phyloP scores from a whole-genome alignment of 2,329 filamentous ascomycete genomes.

The Coniella lustricola region DNA sequence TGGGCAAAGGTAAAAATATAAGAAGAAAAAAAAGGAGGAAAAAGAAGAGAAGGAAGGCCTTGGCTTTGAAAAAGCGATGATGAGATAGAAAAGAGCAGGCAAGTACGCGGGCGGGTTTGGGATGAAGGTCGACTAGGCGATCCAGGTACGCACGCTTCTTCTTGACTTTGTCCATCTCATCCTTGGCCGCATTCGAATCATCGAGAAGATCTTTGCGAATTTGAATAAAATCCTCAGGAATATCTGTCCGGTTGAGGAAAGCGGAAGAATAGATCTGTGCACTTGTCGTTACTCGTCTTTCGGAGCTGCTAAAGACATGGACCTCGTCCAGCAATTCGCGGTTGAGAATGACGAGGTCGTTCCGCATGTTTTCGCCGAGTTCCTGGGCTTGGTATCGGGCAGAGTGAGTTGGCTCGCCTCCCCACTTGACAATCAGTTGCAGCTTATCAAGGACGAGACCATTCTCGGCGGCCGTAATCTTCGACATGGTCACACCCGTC shows the following conservation, averaged over 20 bases:
- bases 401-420: slow-evolving; percentile 94
- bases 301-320: slow-evolving; percentile 90
- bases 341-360: slow-evolving; percentile 89
- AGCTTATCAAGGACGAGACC: slow-evolving; percentile 91
- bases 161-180: slow-evolving; percentile 99
- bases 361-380: slow-evolving; percentile 89
- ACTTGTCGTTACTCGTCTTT: slow-evolving; percentile 88
- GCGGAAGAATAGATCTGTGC: slow-evolving; percentile 92
- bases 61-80: not conserved
- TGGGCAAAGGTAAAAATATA: too few species aligned
- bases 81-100: not conserved
- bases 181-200: slow-evolving; percentile 96
- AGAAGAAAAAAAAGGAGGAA: not conserved
- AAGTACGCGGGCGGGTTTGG: not conserved
- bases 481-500: slow-evolving; percentile 83
- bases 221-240: slow-evolving; percentile 78
- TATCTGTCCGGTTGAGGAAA: slow-evolving; percentile 80
- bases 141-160: slow-evolving; percentile 59
- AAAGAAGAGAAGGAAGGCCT: too few species aligned
- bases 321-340: slow-evolving; percentile 87
- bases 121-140: not conserved
- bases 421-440: slow-evolving; percentile 98
- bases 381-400: slow-evolving; percentile 95
- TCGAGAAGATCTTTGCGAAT: slow-evolving; percentile 92
- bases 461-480: slow-evolving; percentile 89